Evolutionary conservation across 768 basidiomycete genomes (phyloP), one percentile per base, ranked within the genome.

Genomic region (Lepiota venenata): DNA sequence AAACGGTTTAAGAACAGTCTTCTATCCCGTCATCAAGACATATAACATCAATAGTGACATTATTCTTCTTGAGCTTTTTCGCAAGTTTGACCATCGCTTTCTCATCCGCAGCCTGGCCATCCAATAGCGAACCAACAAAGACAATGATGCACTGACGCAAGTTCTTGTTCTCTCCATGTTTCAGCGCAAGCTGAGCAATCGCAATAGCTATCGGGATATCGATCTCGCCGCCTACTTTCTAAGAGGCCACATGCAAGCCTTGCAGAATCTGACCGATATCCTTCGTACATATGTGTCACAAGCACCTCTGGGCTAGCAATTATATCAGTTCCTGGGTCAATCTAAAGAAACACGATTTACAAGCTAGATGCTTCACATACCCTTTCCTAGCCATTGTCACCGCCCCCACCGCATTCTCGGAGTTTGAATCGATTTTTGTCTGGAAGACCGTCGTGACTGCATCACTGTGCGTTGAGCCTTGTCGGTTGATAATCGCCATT

Each of bases 51-150:
- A 98, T 80, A 1, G 95, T 91, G 40, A 99, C 93, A 63, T 98
- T 99, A 69, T 98, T 98, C 85, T 99, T 99, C 80, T 98, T 98
- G 58, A 99, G 78, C 70, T 93, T 97, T 78, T 95, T 97, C 9
- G 95, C 97, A 35, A 99, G 81, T 67, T 85, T 88, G 61, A 90
- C 75, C 81, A 95, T 86, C 50, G 78, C 77, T 61, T 88, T 85
- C 66, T 92, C 89, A 55, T 91, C 87, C 10, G 86, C 82, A 7
- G 77, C 85, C 27, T 74, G 66, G 29, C 83, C 86, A 18, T 81
- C 77, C n/a, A 94, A 71, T 1, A 96, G 97, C 3, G 92, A 95
- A 14, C 86, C 94, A 50, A 94, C 87, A 61, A 98, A 97, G 41
- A 93, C 90, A 65, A 99, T 84, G 62, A 99, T 91, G 38, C 97